These are phyloP conservation scores for Bonia amplexicaulis DNA, from an alignment of 176 grass and related monocot genomes.

Conservation along the genomic window DNA sequence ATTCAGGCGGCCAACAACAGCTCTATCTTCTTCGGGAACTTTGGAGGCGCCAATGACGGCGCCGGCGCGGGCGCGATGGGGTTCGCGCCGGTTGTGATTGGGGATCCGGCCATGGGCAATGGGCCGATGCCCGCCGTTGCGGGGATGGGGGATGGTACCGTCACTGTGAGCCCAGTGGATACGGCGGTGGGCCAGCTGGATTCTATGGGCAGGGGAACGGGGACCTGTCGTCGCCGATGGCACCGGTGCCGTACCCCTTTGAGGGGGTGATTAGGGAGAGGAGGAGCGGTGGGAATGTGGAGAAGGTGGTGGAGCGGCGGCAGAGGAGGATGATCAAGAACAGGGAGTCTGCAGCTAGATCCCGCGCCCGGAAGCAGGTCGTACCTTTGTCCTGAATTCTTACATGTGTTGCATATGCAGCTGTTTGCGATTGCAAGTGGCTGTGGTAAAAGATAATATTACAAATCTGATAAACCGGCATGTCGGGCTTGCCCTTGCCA, in stretches of 20 bases:
- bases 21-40: slow-evolving; percentile 40
- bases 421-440: slow-evolving; percentile 10
- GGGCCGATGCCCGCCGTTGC: slow-evolving; percentile 22
- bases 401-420: background rate
- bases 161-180: slow-evolving; percentile 19
- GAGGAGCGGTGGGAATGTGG: slow-evolving; percentile 42
- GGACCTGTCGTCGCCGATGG: slow-evolving; percentile 48
- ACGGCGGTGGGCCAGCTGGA: slow-evolving; percentile 30
- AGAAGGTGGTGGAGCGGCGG: slow-evolving; percentile 75
- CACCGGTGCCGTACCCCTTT: slow-evolving; percentile 41
- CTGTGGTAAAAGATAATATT: background rate
- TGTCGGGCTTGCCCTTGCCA: background rate
- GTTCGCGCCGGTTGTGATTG: slow-evolving; percentile 41
- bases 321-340: slow-evolving; percentile 92
- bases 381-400: slow-evolving; percentile 18
- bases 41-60: background rate
- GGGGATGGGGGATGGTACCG: background rate
- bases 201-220: slow-evolving; percentile 47
- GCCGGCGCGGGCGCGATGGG: slow-evolving; percentile 2
- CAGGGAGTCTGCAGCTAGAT: slow-evolving; percentile 77
- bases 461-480: background rate
- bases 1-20: slow-evolving; percentile 35
- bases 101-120: slow-evolving; percentile 33
- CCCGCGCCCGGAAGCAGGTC: slow-evolving; percentile 71
- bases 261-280: slow-evolving; percentile 48